Percentiles rank a stretch among this genome's conserved stretches.
Evolutionary conservation across 2,329 filamentous ascomycete genomes (phyloP).

Genomic region (Teratosphaeria epicoccoides): DNA sequence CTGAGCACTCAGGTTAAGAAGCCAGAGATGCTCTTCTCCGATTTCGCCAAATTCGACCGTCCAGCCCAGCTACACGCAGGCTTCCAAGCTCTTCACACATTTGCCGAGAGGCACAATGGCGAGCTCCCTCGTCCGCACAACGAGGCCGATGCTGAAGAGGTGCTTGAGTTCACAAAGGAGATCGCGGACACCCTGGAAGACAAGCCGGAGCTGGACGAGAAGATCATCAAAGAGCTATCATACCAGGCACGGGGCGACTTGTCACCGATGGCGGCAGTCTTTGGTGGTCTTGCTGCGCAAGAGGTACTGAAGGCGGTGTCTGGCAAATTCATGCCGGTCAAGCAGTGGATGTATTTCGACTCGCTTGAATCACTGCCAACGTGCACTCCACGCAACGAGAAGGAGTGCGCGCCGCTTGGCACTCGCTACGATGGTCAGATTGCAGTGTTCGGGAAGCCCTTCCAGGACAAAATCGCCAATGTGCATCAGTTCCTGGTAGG

Average conservation of each 20-base stretch:
- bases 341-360: conserved; percentile 96
- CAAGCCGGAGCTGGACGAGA: conserved; percentile 78
- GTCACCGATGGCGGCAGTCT: conserved; percentile 86
- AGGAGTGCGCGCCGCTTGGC: conserved; percentile 74
- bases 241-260: conserved; percentile 90
- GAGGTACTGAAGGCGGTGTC: conserved; percentile 95
- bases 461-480: conserved; percentile 86
- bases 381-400: conserved; percentile 63
- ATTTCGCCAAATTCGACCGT: conserved; percentile 96
- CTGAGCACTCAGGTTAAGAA: conserved; percentile 69
- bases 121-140: conserved; percentile 74
- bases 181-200: conserved; percentile 58
- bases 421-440: conserved; percentile 95
- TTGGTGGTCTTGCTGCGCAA: conserved; percentile 85
- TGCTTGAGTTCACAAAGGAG: conserved; percentile 63
- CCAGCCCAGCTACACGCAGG: conserved; percentile 85
- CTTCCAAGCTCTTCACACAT: conserved; percentile 84
- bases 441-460: conserved; percentile 86
- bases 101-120: conserved; percentile 59
- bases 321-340: conserved; percentile 92
- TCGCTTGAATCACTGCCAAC: conserved; percentile 89
- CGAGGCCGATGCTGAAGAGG: conserved; percentile 67
- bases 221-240: conserved; percentile 82
- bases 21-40: conserved; percentile 81
- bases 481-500: conserved; percentile 89